Evolutionary conservation across 2,329 filamentous ascomycete genomes (phyloP).

Genomic region (Arthrobotrys musiformis): DNA sequence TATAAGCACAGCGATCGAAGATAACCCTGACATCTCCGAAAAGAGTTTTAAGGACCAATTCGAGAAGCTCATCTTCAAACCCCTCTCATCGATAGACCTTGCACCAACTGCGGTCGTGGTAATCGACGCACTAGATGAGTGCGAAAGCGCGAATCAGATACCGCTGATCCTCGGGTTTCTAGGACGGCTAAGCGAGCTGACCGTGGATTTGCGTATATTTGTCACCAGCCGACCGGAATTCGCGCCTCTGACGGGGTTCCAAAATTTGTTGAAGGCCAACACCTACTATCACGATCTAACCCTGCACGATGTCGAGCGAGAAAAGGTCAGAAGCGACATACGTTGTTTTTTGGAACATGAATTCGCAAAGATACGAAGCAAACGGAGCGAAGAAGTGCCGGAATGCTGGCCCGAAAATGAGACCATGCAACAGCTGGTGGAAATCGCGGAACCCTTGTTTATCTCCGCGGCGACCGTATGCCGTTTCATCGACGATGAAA

Average conservation of each 20-base stretch:
- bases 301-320: not conserved
- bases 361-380: not conserved
- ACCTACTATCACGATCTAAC: conserved; percentile 16
- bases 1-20: not conserved
- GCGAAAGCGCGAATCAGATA: conserved; percentile 12
- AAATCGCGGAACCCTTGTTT: conserved; percentile 16
- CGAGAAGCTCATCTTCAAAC: not conserved
- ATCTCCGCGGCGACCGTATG: conserved; percentile 37
- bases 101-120: not conserved
- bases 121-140: conserved; percentile 41
- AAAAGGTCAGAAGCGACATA: conserved; percentile 20
- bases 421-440: not conserved
- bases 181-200: conserved; percentile 23
- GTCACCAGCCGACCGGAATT: conserved; percentile 31
- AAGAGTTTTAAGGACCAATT: not conserved
- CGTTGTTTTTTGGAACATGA: not conserved
- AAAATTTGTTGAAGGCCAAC: not conserved
- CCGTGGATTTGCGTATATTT: conserved; percentile 25
- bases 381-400: not conserved
- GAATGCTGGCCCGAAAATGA: not conserved
- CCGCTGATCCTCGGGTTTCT: conserved; percentile 4
- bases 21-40: not conserved
- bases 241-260: not conserved
- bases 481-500: conserved; percentile 18
- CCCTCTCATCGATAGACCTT: not conserved